Conservation (phyloP, 305 asterid genomes). For the Fraxinus sp. region DNA sequence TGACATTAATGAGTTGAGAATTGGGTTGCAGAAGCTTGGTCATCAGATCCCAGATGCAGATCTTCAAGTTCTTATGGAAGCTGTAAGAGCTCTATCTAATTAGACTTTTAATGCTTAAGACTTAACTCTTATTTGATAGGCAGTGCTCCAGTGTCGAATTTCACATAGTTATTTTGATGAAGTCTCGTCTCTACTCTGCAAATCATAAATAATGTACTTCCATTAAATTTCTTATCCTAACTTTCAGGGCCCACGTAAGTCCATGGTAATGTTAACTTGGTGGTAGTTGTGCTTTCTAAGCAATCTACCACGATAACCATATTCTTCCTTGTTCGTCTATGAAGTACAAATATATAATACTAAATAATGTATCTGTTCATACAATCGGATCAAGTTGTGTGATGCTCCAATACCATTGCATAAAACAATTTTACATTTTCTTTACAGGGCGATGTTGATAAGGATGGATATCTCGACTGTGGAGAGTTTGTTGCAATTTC, state of each 20-base stretch:
- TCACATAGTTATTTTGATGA: not conserved
- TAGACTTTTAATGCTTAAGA: not conserved
- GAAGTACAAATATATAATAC: not conserved
- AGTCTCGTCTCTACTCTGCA: not conserved
- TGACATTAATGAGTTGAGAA: constrained; percentile 5
- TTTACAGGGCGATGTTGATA: constrained; percentile 70
- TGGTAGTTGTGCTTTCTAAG: not conserved
- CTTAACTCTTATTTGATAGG: not conserved
- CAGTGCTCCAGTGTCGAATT: not conserved
- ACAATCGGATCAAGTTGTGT: not conserved
- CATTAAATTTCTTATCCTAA: not conserved
- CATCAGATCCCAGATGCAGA: constrained; percentile 63
- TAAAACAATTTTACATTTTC: not conserved
- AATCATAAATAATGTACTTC: not conserved
- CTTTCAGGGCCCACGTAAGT: not conserved
- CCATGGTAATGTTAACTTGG: not conserved
- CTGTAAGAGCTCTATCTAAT: constrained; percentile 39
- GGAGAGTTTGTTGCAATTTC: constrained; percentile 79
- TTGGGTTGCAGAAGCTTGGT: constrained; percentile 56
- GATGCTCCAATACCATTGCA: not conserved
- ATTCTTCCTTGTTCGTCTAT: not conserved
- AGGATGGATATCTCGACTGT: constrained; percentile 65
- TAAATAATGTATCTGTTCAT: not conserved
- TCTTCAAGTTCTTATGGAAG: constrained; percentile 62
- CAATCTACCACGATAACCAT: not conserved